These are phyloP conservation scores for Xylariaceae sp. DNA, from an alignment of 2,329 filamentous ascomycete genomes.

Conservation along the genomic window DNA sequence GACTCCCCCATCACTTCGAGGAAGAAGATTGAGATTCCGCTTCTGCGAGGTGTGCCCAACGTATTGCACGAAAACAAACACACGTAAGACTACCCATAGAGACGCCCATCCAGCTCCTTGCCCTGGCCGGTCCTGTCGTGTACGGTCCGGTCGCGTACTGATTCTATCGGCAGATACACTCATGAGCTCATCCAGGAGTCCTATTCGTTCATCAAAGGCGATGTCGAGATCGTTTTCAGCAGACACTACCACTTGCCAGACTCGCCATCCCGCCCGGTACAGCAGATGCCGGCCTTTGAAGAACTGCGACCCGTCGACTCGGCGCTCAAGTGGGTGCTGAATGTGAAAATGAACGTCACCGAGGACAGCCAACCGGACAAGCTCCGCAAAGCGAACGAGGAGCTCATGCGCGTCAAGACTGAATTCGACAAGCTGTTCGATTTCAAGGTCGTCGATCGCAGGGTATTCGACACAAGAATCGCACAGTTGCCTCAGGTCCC, in stretches of 20 bases:
- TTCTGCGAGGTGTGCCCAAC: slow-evolving; percentile 44
- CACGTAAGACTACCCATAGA: slow-evolving; percentile 35
- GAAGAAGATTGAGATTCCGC: slow-evolving; percentile 54
- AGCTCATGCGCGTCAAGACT: slow-evolving; percentile 47
- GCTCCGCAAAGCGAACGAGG: slow-evolving; percentile 51
- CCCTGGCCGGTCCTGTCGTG: background rate
- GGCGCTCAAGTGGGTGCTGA: slow-evolving; percentile 52
- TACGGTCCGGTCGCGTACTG: background rate
- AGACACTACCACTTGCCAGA: slow-evolving; percentile 42
- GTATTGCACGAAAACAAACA: slow-evolving; percentile 51
- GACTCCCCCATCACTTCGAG: slow-evolving; percentile 48
- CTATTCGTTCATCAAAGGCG: slow-evolving; percentile 50
- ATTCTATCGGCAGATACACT: slow-evolving; percentile 39
- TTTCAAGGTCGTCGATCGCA: slow-evolving; percentile 66
- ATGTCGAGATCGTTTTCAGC: slow-evolving; percentile 50
- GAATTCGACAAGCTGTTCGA: slow-evolving; percentile 85
- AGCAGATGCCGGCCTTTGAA: slow-evolving; percentile 44
- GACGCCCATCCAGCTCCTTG: background rate
- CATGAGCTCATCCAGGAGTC: slow-evolving; percentile 52
- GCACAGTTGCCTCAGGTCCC: slow-evolving; percentile 16
- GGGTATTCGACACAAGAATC: slow-evolving; percentile 29
- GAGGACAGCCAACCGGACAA: slow-evolving; percentile 57
- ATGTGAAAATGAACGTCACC: slow-evolving; percentile 49
- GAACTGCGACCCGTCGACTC: slow-evolving; percentile 46
- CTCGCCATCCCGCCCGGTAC: slow-evolving; percentile 21